Conservation (phyloP, 192 early-diverging fungal species). For the Coemansia umbellata region DNA sequence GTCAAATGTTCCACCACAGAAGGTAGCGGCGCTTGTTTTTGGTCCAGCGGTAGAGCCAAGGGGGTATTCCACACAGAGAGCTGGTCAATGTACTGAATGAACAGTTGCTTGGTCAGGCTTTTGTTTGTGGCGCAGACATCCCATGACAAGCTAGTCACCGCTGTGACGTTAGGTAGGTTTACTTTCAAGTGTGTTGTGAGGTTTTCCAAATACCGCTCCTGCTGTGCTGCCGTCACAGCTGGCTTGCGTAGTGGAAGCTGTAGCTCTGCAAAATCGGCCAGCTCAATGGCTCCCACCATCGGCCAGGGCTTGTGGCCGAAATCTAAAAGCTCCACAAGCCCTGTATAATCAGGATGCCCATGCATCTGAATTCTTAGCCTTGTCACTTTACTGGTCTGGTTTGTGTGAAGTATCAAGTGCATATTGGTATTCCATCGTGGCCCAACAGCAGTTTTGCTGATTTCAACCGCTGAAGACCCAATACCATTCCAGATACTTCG, state of each 20-base stretch:
- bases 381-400: not conserved
- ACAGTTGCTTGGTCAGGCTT: conserved; percentile 3
- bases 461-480: not conserved
- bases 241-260: not conserved
- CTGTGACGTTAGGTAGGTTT: conserved; percentile 4
- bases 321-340: conserved; percentile 1
- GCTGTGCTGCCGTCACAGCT: not conserved
- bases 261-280: conserved; percentile 10
- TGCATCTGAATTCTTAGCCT: conserved; percentile 18
- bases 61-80: conserved; percentile 1
- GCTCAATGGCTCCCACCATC: conserved; percentile 1
- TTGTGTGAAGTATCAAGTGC: not conserved
- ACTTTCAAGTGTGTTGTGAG: not conserved
- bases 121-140: conserved; percentile 11
- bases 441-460: not conserved
- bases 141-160: conserved; percentile 11
- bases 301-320: not conserved
- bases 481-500: not conserved
- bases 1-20: not conserved
- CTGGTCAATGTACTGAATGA: conserved; percentile 1
- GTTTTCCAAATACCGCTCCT: not conserved
- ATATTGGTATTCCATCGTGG: conserved; percentile 16
- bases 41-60: not conserved
- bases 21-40: not conserved
- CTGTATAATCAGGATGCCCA: conserved; percentile 9